phyloP scores from a whole-genome alignment of 352 stramenopile species.

The Phytopythium montanum region DNA sequence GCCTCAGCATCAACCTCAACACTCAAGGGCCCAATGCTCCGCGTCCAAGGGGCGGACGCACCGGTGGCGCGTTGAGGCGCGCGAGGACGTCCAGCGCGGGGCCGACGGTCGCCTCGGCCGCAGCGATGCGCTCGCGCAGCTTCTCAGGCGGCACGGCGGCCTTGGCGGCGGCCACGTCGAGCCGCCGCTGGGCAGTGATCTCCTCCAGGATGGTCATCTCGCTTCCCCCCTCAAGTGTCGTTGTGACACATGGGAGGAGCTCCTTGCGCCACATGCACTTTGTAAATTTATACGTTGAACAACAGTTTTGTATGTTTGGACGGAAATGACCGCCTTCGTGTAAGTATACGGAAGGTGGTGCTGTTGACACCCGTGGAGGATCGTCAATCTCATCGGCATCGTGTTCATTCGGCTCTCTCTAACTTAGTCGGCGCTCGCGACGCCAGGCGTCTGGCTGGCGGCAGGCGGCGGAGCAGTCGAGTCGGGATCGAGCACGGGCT shows the following conservation, averaged over 20 bases:
- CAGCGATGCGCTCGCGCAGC: slow-evolving; percentile 71
- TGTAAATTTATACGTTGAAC: no score
- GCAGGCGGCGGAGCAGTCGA: background rate
- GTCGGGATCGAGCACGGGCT: background rate
- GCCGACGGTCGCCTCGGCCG: slow-evolving; percentile 78
- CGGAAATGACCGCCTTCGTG: no score
- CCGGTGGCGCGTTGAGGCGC: slow-evolving; percentile 75
- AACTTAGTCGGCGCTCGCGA: slow-evolving; percentile 1
- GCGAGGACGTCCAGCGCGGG: slow-evolving; percentile 84
- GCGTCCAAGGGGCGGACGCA: slow-evolving; percentile 18
- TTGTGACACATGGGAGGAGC: background rate
- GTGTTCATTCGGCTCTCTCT: background rate
- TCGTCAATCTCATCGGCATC: background rate
- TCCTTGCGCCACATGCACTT: background rate
- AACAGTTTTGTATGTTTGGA: no score
- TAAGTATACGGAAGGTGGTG: no score
- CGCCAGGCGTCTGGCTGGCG: background rate
- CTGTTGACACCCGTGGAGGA: no score
- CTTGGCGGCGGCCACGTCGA: slow-evolving; percentile 67
- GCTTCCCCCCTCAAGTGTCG: background rate
- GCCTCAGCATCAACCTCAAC: background rate
- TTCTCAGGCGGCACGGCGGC: slow-evolving; percentile 28
- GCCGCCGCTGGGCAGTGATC: slow-evolving; percentile 69
- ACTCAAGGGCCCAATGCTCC: background rate
- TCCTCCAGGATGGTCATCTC: slow-evolving; percentile 75